Conservation (phyloP, 2,329 filamentous ascomycete genomes). For the Zasmidium citrigriseum region DNA sequence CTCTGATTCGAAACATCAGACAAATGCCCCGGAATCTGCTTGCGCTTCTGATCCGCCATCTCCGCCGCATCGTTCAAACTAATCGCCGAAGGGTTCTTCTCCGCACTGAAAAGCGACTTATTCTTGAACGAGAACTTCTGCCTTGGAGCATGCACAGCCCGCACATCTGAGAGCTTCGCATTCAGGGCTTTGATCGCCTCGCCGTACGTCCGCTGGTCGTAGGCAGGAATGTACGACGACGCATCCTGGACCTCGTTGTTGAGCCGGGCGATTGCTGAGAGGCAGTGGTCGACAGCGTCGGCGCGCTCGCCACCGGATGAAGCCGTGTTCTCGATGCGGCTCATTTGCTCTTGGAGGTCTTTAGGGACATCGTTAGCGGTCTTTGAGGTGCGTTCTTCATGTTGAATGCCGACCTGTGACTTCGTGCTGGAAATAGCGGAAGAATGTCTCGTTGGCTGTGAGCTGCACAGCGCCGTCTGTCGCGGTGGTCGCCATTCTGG, state of each 20-base stretch:
- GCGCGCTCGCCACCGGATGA: slow-evolving; percentile 71
- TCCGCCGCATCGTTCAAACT: slow-evolving; percentile 59
- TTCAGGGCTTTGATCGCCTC: slow-evolving; percentile 80
- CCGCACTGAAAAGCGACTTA: slow-evolving; percentile 27
- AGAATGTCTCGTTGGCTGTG: slow-evolving; percentile 73
- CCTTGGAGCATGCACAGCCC: slow-evolving; percentile 68
- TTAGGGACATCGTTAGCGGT: slow-evolving; percentile 14
- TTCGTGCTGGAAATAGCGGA: slow-evolving; percentile 77
- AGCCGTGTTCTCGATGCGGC: slow-evolving; percentile 63
- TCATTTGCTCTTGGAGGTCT: slow-evolving; percentile 79
- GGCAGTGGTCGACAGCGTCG: slow-evolving; percentile 77
- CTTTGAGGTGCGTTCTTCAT: neutral
- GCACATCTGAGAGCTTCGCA: slow-evolving; percentile 73
- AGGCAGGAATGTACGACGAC: slow-evolving; percentile 77
- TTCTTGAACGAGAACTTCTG: slow-evolving; percentile 81
- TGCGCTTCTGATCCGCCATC: slow-evolving; percentile 48
- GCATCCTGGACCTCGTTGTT: slow-evolving; percentile 85
- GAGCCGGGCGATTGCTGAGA: slow-evolving; percentile 76
- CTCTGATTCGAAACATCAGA: slow-evolving; percentile 41
- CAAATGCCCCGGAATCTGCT: slow-evolving; percentile 44
- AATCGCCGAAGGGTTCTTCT: slow-evolving; percentile 46
- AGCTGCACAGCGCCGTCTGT: slow-evolving; percentile 13
- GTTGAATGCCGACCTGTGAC: slow-evolving; percentile 59
- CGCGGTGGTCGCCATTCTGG: slow-evolving; percentile 13
- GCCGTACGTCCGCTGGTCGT: slow-evolving; percentile 84